phyloP scores from a whole-genome alignment of 208 protist species.

The Entamoeba histolytica region DNA sequence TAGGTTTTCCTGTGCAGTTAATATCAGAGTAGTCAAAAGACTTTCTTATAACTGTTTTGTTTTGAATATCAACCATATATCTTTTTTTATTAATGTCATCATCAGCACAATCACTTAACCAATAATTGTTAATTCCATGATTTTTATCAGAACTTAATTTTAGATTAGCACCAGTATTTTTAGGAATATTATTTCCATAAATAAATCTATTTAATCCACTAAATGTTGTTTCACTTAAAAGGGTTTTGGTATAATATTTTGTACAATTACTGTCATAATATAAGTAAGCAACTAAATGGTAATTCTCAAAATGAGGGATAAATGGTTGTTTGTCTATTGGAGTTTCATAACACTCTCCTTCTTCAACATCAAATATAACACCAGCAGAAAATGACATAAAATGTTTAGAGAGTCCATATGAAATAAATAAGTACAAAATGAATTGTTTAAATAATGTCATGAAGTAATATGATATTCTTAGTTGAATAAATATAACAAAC shows the following conservation, averaged over 20 bases:
- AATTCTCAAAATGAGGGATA: not conserved
- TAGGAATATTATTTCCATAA: not conserved
- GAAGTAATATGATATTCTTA: too few relatives aligned
- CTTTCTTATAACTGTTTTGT: not conserved
- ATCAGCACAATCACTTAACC: not conserved
- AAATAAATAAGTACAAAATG: too few relatives aligned
- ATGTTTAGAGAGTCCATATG: too few relatives aligned
- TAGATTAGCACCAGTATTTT: not conserved
- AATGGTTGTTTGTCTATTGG: not conserved
- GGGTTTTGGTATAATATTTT: not conserved
- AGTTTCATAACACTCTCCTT: not conserved
- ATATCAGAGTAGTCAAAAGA: not conserved
- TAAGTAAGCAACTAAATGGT: not conserved
- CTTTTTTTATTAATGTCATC: not conserved
- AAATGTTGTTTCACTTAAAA: not conserved
- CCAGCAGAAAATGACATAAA: not conserved
- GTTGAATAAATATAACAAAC: too few relatives aligned
- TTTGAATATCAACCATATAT: not conserved
- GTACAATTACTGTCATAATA: not conserved
- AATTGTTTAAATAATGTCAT: too few relatives aligned
- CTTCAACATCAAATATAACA: not conserved
- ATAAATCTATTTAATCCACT: not conserved
- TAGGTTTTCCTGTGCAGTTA: not conserved
- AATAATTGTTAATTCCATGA: not conserved
- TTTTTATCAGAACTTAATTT: not conserved